These are phyloP conservation scores for Gaeumannomyces sp. DNA, from an alignment of 2,329 filamentous ascomycete species.

Conservation along the genomic window DNA sequence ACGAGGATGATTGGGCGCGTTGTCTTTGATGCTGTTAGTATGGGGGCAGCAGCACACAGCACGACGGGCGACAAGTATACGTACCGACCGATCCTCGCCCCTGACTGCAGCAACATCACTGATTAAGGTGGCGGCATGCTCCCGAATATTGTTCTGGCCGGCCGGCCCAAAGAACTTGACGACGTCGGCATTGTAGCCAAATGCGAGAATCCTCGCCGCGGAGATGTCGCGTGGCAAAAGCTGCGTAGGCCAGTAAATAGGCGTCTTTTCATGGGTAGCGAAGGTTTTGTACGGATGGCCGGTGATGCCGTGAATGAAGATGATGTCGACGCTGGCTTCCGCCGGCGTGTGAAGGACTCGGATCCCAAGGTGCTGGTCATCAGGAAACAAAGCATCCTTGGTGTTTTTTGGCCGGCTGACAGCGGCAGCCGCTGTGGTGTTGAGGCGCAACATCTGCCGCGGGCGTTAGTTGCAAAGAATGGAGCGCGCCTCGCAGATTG, in stretches of 20 bases:
- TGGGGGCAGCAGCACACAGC: too few relatives aligned
- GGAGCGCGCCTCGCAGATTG: too few relatives aligned
- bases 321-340: conserved; percentile 13
- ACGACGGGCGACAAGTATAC: too few relatives aligned
- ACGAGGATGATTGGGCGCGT: conserved; percentile 29
- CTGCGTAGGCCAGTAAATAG: conserved; percentile 27
- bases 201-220: conserved; percentile 30
- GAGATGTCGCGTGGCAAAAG: conserved; percentile 25
- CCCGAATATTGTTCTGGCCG: conserved; percentile 20
- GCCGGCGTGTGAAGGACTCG: too few relatives aligned
- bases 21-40: conserved; percentile 13
- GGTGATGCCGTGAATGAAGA: conserved; percentile 35
- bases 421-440: too few relatives aligned
- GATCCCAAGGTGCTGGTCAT: too few relatives aligned
- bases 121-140: conserved; percentile 27
- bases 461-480: too few relatives aligned
- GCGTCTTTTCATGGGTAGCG: conserved; percentile 26
- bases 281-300: conserved; percentile 32
- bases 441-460: too few relatives aligned
- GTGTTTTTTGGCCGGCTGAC: too few relatives aligned
- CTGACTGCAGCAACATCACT: conserved; percentile 22
- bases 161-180: conserved; percentile 12
- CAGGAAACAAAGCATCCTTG: too few relatives aligned
- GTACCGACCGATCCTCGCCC: conserved; percentile 20
- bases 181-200: conserved; percentile 32